Evolutionary conservation across 2,329 filamentous ascomycete genomes (phyloP), one percentile per base, ranked within the genome.

Genomic region (Alternaria sp.): DNA sequence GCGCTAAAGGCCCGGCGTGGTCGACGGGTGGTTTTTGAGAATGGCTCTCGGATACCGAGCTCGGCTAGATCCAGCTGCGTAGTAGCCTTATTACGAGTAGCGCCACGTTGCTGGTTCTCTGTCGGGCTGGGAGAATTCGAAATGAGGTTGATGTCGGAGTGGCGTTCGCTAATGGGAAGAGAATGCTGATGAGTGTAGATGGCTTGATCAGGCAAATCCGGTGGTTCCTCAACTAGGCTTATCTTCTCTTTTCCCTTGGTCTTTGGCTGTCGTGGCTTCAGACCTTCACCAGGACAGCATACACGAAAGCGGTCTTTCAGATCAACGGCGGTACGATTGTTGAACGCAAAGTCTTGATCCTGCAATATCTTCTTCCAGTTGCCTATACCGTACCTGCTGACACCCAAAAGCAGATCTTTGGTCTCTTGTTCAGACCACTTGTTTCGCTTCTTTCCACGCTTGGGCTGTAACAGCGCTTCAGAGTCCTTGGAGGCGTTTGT

Each of bases 351-450:
- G 32, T 88, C 86, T 15, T 84, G 75, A 66, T 86, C 85, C 4
- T 86, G 81, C 25, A 89, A 74, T 17, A 90, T 90, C 66, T 85
- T 85, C 59, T 88, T 90, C 88, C 88, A 90, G 65, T 84, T 88
- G 4, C 88, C 88, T 63, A 89, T 86, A 2, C 88, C 88, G 69
- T 87, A 89, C 65, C 83, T 85, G 40, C 85, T 82, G 9, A 89
- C 88, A 0, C 88, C 88, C 60, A 83, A 80, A 12, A 90, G 79
- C 25, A 90, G 74, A 66, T 86, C 82, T 26, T 81, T 82, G 1
- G 88, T 90, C 74, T 90, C 88, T 65, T 87, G 81, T n/a, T 89
- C 85, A 1, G 85, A 86, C 88, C 88, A 90, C 65, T 84, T 86
- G 58, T 86, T 88, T 49, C 83, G 87, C 65, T 85, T 86, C 65